Evolutionary conservation across 202 grass and related monocot genomes (phyloP), one percentile per base, ranked within the genome.

Genomic region (Saccharum hybrid): DNA sequence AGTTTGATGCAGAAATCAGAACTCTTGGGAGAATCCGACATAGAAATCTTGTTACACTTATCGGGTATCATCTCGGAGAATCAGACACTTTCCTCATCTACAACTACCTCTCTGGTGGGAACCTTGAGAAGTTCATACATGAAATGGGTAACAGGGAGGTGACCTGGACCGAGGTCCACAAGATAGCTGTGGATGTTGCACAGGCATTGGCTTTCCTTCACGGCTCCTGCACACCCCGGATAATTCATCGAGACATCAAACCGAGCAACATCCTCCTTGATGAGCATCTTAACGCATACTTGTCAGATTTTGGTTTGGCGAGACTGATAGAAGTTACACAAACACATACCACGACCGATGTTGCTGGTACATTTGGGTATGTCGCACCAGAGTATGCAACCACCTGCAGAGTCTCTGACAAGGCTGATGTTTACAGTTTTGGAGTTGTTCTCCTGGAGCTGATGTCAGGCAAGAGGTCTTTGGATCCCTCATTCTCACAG

Each of bases 321-420:
- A 90, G 83, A 41, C 79, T 93, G 81, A 83, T 93, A 70, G 88
- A 93, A 86, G 87, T 88, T 80, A 81, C 85, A 21, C 79, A 93
- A 63, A 93, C 91, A 1, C 91, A 93, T 68, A 85, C 91, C 41
- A 90, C 88, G 4, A 90, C 88, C 14, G 88, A 93, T 93, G 91
- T 93, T 72, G 91, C 85, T 40, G 91, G 91, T 49, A 93, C 91
- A 39, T 93, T 90, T 90, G 91, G 91, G 40, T 93, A 93, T 83
- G 88, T 90, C 1, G 91, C 91, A 46, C 91, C 91, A 54, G 91
- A 90, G 77, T 93, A 90, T 63, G 91, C 91, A 43, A 88, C 88
- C 8, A 93, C 85, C 6, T 86, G 91, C 67, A 88, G 91, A 69
- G 85, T 93, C 72, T 93, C 91, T 63, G 85, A 93, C 52, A 93